These are phyloP conservation scores for Pseudoperonospora humuli DNA, from an alignment of 352 stramenopile genomes.

Conservation along the genomic window DNA sequence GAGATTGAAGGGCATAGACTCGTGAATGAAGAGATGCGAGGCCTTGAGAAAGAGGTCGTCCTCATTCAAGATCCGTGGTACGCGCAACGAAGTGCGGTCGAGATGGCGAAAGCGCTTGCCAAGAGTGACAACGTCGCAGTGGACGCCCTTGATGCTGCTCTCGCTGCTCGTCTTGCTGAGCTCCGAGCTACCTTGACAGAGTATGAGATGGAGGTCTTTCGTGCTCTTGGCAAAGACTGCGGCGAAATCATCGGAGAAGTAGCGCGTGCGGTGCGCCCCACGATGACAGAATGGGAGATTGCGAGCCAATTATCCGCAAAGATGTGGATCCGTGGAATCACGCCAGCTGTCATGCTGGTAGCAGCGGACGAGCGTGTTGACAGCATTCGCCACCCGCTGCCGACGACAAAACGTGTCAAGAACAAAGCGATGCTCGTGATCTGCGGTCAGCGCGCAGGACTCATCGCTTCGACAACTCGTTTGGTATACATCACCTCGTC, in stretches of 20 bases:
- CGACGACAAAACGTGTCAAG: constrained; percentile 58
- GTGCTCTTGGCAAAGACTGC: constrained; percentile 47
- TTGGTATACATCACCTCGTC: constrained; percentile 55
- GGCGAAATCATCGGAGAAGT: constrained; percentile 55
- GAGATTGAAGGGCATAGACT: constrained; percentile 68
- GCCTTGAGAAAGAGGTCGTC: constrained; percentile 33
- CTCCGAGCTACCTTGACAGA: constrained; percentile 41
- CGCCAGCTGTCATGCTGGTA: constrained; percentile 49
- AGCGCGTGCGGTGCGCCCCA: constrained; percentile 29
- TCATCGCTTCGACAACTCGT: constrained; percentile 58
- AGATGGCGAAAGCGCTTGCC: constrained; percentile 31
- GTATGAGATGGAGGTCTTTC: constrained; percentile 52
- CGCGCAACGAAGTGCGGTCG: constrained; percentile 20
- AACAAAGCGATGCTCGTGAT: constrained; percentile 76
- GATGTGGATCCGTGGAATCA: constrained; percentile 39
- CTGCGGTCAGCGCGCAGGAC: constrained; percentile 50
- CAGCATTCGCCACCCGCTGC: constrained; percentile 55
- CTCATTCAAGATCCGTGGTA: constrained; percentile 54
- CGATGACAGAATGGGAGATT: constrained; percentile 52
- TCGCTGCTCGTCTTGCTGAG: constrained; percentile 27
- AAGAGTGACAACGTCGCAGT: constrained; percentile 29
- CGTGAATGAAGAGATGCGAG: constrained; percentile 58
- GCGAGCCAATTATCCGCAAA: constrained; percentile 29
- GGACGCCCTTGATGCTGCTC: constrained; percentile 19
- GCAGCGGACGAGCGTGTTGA: constrained; percentile 62